Evolutionary conservation across 208 protist genomes (phyloP).

Genomic region (Porcisia deanei): DNA sequence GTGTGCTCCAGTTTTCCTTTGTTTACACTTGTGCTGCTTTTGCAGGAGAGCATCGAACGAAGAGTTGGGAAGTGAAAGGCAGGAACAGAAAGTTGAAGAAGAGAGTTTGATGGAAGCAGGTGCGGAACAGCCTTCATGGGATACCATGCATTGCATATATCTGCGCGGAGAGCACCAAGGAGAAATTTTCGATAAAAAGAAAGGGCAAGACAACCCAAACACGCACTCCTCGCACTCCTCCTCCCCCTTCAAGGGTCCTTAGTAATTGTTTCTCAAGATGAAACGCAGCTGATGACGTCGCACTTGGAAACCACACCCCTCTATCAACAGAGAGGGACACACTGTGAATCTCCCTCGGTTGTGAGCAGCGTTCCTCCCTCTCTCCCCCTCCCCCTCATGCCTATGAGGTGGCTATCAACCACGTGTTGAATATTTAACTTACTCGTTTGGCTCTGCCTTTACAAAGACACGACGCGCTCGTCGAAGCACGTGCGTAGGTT

Average conservation of each 20-base stretch:
- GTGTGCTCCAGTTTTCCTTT: not conserved
- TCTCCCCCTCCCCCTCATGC: not conserved
- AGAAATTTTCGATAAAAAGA: not conserved
- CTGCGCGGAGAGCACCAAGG: not conserved
- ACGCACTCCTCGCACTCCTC: not conserved
- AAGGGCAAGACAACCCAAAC: not conserved
- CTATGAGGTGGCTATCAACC: not conserved
- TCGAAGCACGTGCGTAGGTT: not conserved
- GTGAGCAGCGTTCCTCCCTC: not conserved
- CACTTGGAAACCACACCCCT: not conserved
- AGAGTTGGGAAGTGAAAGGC: not conserved
- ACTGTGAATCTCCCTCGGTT: not conserved
- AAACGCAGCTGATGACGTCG: not conserved
- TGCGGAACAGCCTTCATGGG: not conserved
- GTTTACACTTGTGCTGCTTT: constrained; percentile 2
- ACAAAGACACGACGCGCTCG: not conserved
- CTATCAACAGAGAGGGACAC: not conserved
- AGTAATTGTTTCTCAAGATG: not conserved
- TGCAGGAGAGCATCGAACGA: constrained; percentile 1
- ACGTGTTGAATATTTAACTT: not conserved
- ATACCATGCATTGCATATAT: not conserved
- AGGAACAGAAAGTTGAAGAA: not conserved
- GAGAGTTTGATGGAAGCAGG: not conserved
- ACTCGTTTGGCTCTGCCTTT: not conserved
- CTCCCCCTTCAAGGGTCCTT: not conserved